Base-by-base conservation (phyloP, 495 filamentous ascomycete species). In the Aspergillus incahuasiensis region DNA sequence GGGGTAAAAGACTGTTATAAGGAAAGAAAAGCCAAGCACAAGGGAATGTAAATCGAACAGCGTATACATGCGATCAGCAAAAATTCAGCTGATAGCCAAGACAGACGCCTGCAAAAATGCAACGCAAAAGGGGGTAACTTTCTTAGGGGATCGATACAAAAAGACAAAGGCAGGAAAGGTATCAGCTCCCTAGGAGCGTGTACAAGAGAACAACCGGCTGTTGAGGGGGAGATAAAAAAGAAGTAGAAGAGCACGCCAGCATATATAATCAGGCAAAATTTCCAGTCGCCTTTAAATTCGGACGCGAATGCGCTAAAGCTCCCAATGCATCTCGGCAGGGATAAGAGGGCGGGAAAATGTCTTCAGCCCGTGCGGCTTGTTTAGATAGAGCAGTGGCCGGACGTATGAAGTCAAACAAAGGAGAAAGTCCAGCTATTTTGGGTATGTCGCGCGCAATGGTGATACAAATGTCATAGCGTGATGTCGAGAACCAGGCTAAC, bases 401-500 rank as follows among this genome's bases (percentile, higher is more conserved):
- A 30, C 41, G 18, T 24, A 49, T 41, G 41, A 22, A 39, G 51
- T 46, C 57, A 54, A 48, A 28, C 52, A 55, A 51, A 15, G 7
- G 42, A 41, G 42, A 41, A 24, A n/a, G 32, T 30, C n/a, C 69
- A 61, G 69, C 63, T 65, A 65, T 54, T 60, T 63, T 57, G 55
- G 56, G 63, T 65, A 67, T 72, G 63, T 68, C 52, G 60, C 66
- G 61, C 62, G 66, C 60, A 58, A 67, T 63, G 63, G 60, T 57
- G 60, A 61, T 70, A 64, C 59, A 60, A 60, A 61, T 54, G 63
- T 70, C 60, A 98, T 72, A 98, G 83, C 67, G 88, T 85, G 72
- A 97, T 92, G 79, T 99, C 94, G 59, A 97, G 85, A 64, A 99
- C 94, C 63, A 97, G 77, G 78, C 92, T 97, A 72, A 99, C 95